Evolutionary conservation across 2,329 filamentous ascomycete species (phyloP).

Genomic region (Didymosphaeria variabile): DNA sequence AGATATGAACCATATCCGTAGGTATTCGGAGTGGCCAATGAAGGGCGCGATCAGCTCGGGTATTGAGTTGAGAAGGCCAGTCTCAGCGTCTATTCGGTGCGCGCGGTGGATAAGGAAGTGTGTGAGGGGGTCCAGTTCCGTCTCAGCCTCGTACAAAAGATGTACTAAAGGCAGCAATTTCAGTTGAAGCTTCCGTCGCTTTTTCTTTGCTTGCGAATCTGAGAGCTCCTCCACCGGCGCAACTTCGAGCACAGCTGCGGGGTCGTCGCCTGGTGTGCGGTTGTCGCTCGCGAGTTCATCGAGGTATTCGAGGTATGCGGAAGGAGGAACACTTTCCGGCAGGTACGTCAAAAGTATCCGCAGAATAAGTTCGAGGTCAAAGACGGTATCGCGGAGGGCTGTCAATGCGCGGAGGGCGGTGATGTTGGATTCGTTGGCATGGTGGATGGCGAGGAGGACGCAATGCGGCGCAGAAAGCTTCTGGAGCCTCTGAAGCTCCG

Average conservation of each 20-base stretch:
- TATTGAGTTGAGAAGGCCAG: constrained; percentile 74
- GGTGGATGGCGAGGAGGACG: constrained; percentile 75
- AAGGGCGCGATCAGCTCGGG: constrained; percentile 75
- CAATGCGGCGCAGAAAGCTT: constrained; percentile 72
- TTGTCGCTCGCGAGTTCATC: constrained; percentile 63
- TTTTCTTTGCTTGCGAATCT: constrained; percentile 71
- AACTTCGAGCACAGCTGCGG: constrained; percentile 58
- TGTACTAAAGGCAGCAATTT: constrained; percentile 67
- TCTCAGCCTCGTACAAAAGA: constrained; percentile 58
- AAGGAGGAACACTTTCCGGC: constrained; percentile 73
- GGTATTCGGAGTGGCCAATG: constrained; percentile 66
- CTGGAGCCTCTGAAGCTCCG: constrained; percentile 36
- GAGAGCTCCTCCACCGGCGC: constrained; percentile 66
- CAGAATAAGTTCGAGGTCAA: constrained; percentile 72
- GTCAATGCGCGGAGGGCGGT: constrained; percentile 68
- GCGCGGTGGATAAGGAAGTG: constrained; percentile 74
- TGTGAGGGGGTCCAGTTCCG: constrained; percentile 64
- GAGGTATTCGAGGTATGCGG: constrained; percentile 69
- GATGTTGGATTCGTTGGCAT: constrained; percentile 73
- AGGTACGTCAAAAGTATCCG: constrained; percentile 80
- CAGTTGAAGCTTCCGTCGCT: constrained; percentile 64
- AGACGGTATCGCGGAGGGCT: constrained; percentile 63
- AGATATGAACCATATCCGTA: constrained; percentile 75
- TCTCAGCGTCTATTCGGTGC: constrained; percentile 74
- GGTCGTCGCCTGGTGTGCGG: constrained; percentile 52